Percentiles rank a stretch among this genome's conserved stretches.
Evolutionary conservation across 257 asterid species (phyloP).

Genomic region (Capsicum rhomboideum): DNA sequence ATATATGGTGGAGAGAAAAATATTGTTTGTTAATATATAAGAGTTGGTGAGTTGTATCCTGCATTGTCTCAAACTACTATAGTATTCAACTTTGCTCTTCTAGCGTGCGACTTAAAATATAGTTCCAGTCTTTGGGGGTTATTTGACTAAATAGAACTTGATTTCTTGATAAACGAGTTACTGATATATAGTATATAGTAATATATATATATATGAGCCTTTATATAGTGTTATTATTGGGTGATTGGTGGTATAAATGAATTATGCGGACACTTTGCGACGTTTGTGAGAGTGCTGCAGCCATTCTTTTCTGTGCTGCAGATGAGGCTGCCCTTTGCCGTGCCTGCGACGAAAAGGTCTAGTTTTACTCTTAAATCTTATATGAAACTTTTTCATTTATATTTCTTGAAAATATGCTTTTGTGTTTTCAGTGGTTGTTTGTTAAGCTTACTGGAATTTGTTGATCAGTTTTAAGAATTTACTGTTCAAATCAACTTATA

Average conservation of each 20-base stretch:
- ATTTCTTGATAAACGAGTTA: neutral
- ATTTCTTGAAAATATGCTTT: neutral
- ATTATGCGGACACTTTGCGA: slow-evolving; percentile 89
- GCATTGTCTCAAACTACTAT: neutral
- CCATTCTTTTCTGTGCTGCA: slow-evolving; percentile 87
- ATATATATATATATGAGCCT: neutral
- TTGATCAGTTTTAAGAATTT: neutral
- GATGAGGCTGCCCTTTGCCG: slow-evolving; percentile 95
- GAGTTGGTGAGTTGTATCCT: slow-evolving; percentile 3
- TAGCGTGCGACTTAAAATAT: neutral
- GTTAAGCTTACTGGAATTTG: neutral
- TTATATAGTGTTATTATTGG: neutral
- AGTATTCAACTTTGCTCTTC: neutral
- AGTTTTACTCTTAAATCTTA: neutral
- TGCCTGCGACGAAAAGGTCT: slow-evolving; percentile 81
- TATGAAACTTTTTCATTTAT: neutral
- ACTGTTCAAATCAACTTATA: neutral
- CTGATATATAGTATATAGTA: no score
- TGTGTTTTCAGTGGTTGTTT: neutral
- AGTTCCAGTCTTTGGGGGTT: neutral
- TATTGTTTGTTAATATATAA: slow-evolving; percentile 3
- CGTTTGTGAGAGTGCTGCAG: slow-evolving; percentile 91
- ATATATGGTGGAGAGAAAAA: neutral
- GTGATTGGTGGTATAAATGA: neutral
- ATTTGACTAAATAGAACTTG: neutral